phyloP scores from a whole-genome alignment of 2,329 filamentous ascomycete genomes.

The Colletotrichum sp. region DNA sequence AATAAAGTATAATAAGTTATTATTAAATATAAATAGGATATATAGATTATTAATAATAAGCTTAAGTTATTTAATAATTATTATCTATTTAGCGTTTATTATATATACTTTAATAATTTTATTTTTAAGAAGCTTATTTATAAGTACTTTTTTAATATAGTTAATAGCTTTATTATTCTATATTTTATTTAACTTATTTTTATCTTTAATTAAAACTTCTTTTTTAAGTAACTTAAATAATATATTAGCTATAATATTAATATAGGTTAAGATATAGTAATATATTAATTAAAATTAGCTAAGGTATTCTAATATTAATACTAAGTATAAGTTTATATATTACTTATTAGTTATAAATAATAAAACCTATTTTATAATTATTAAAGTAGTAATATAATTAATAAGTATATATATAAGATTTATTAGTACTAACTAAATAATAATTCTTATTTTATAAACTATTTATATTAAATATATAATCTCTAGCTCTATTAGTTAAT shows the following conservation, averaged over 20 bases:
- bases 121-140: background rate
- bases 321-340: background rate
- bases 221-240: background rate
- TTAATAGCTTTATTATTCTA: background rate
- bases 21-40: rapidly evolving
- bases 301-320: background rate
- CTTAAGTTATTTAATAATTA: background rate
- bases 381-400: background rate
- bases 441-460: background rate
- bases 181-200: background rate
- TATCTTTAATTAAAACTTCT: background rate
- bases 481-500: rapidly evolving
- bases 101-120: background rate
- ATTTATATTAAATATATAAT: background rate
- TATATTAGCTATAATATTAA: background rate
- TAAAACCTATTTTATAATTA: background rate
- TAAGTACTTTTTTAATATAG: background rate
- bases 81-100: background rate
- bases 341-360: background rate
- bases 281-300: background rate
- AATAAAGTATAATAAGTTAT: too few species aligned
- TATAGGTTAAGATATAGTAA: background rate
- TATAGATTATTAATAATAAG: background rate
- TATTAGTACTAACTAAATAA: background rate
- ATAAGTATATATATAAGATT: background rate